These are phyloP conservation scores for Discostella pseudostelligera DNA, from an alignment of 108 stramenopile species.

Conservation along the genomic window DNA sequence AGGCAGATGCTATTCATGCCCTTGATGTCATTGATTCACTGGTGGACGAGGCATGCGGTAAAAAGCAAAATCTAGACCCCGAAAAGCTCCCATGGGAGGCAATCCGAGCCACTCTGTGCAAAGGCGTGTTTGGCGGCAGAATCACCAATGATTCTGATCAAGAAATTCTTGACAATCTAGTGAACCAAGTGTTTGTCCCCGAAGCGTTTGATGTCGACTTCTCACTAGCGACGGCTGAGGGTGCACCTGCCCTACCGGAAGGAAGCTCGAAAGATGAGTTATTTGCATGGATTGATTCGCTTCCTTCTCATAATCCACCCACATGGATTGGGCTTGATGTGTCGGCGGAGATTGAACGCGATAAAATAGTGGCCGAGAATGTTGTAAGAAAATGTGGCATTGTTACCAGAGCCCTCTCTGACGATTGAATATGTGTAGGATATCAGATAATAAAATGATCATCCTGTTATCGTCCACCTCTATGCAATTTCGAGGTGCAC, in stretches of 20 bases:
- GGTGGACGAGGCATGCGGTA: conserved; percentile 53
- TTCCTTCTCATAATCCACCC: conserved; percentile 76
- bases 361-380: conserved; percentile 55
- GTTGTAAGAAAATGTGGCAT: conserved; percentile 57
- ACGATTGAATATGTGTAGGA: conserved; percentile 23
- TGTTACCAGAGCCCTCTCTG: conserved; percentile 31
- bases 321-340: conserved; percentile 80
- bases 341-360: conserved; percentile 66
- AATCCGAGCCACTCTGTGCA: conserved; percentile 72
- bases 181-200: conserved; percentile 55
- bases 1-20: conserved; percentile 92
- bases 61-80: conserved; percentile 57
- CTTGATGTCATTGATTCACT: conserved; percentile 88
- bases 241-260: conserved; percentile 68
- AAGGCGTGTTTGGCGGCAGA: conserved; percentile 82
- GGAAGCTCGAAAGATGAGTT: conserved; percentile 69
- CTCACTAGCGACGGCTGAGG: conserved; percentile 57
- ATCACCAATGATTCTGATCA: conserved; percentile 70
- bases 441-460: too few species aligned
- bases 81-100: conserved; percentile 89
- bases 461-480: too few species aligned
- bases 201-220: conserved; percentile 76
- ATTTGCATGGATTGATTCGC: conserved; percentile 65
- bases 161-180: conserved; percentile 64
- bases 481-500: too few species aligned